phyloP scores from a whole-genome alignment of 2,329 filamentous ascomycete genomes.

The Epichloe typhina region DNA sequence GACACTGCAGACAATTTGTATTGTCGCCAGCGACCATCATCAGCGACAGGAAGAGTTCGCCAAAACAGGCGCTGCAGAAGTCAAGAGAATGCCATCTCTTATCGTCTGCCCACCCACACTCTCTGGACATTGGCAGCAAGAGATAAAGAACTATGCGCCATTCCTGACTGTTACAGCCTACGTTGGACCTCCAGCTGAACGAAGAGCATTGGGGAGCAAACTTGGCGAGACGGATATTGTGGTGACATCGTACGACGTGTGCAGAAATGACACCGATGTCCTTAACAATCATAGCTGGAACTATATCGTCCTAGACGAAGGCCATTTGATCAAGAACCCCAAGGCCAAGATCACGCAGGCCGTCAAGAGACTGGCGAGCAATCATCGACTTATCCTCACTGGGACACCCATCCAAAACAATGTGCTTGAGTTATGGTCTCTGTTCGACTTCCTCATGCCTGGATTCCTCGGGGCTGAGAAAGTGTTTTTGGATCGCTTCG shows the following conservation, averaged over 20 bases:
- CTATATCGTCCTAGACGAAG: conserved; percentile 93
- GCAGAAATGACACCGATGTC: conserved; percentile 84
- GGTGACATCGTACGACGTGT: conserved; percentile 96
- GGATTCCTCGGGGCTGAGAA: conserved; percentile 90
- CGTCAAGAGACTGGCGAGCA: conserved; percentile 79
- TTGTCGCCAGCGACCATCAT: conserved; percentile 95
- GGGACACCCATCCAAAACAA: conserved; percentile 98
- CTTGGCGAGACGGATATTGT: conserved; percentile 79
- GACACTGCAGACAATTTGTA: conserved; percentile 92
- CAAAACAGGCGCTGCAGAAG: conserved; percentile 66
- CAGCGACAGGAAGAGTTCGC: conserved; percentile 81
- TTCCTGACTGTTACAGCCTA: conserved; percentile 86
- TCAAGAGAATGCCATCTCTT: conserved; percentile 69
- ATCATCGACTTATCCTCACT: conserved; percentile 90
- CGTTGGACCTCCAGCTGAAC: conserved; percentile 75
- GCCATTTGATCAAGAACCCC: conserved; percentile 96
- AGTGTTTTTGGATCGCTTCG: conserved; percentile 91
- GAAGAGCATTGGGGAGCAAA: conserved; percentile 53
- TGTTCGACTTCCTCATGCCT: conserved; percentile 98
- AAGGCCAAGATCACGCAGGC: conserved; percentile 91
- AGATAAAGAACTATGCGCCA: conserved; percentile 88
- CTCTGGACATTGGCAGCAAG: conserved; percentile 97
- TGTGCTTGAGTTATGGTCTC: conserved; percentile 88
- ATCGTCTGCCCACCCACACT: conserved; percentile 94
- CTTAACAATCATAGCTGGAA: conserved; percentile 84